Conservation (phyloP, 2,329 filamentous ascomycete genomes). For the Coniochaeta hoffmannii region DNA sequence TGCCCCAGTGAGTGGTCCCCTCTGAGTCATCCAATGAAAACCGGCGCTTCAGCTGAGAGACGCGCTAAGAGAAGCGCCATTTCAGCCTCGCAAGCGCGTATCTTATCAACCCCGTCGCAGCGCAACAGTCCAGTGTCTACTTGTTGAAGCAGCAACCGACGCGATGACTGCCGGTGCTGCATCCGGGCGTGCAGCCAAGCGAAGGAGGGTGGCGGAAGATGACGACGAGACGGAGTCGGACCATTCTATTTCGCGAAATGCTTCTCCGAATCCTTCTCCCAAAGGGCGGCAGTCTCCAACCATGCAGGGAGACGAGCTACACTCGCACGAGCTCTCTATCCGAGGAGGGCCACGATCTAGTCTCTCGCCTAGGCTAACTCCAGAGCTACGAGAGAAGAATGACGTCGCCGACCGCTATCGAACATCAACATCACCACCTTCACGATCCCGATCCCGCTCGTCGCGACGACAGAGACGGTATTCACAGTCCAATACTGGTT, state of each 20-base stretch:
- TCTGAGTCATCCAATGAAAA: too few species aligned
- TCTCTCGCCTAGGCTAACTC: slow-evolving; percentile 13
- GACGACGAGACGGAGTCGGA: slow-evolving; percentile 32
- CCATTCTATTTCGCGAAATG: slow-evolving; percentile 38
- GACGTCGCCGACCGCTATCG: slow-evolving; percentile 12
- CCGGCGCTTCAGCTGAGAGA: not conserved
- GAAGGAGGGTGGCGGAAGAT: slow-evolving; percentile 29
- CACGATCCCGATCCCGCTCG: slow-evolving; percentile 12
- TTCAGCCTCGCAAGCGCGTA: slow-evolving; percentile 2
- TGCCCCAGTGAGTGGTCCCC: too few species aligned
- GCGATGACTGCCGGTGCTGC: slow-evolving; percentile 14
- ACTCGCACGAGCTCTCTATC: slow-evolving; percentile 17
- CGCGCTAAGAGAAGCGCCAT: not conserved
- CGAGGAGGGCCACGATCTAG: slow-evolving; percentile 14
- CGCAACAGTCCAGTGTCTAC: not conserved
- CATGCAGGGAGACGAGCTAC: slow-evolving; percentile 3
- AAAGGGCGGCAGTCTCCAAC: slow-evolving; percentile 4
- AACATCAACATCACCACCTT: slow-evolving; percentile 9
- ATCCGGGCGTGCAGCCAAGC: slow-evolving; percentile 21
- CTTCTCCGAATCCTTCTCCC: slow-evolving; percentile 28
- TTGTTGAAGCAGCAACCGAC: slow-evolving; percentile 18
- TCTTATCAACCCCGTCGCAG: not conserved
- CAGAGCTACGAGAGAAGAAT: slow-evolving; percentile 4
- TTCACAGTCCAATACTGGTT: slow-evolving; percentile 12
- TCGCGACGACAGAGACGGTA: not conserved